Conservation (phyloP, 2,329 filamentous ascomycete species). For the Exophiala aquamarina region DNA sequence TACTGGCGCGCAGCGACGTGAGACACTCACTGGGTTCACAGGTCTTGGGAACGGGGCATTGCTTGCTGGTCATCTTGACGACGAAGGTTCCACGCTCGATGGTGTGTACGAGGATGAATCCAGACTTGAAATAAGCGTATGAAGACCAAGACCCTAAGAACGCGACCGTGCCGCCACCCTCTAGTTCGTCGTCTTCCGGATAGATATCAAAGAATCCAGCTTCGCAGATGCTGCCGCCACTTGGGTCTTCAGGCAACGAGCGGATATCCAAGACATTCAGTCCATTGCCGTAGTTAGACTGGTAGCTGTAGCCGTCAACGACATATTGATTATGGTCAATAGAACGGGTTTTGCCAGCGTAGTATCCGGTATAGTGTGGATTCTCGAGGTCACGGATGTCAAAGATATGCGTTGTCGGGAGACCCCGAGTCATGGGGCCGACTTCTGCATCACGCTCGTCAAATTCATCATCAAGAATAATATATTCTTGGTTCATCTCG, state of each 20-base stretch:
- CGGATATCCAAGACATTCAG: constrained; percentile 38
- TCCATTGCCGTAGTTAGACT: constrained; percentile 52
- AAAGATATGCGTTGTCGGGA: constrained; percentile 53
- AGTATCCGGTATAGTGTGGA: constrained; percentile 45
- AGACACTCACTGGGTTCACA: not conserved
- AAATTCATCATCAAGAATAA: constrained; percentile 55
- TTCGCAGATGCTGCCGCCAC: constrained; percentile 32
- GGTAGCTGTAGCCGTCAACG: constrained; percentile 45
- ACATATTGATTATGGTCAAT: constrained; percentile 55
- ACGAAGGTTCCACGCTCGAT: constrained; percentile 54
- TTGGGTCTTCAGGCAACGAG: constrained; percentile 37
- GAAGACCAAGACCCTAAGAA: constrained; percentile 51
- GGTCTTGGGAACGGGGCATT: constrained; percentile 1
- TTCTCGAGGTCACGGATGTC: constrained; percentile 46
- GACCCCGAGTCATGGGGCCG: constrained; percentile 43
- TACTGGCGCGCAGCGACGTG: constrained; percentile 4
- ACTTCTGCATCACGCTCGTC: constrained; percentile 45
- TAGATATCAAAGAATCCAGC: constrained; percentile 11
- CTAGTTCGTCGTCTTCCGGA: constrained; percentile 7
- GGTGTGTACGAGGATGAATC: constrained; percentile 52
- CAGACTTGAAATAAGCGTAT: constrained; percentile 51
- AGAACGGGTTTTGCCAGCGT: constrained; percentile 42
- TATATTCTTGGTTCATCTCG: constrained; percentile 43
- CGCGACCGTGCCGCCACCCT: constrained; percentile 38
- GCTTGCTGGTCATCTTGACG: constrained; percentile 38